A percentile compares a stretch with the other conserved stretches of the same genome.
phyloP scores from a whole-genome alignment of 306 rosid genomes.

The Abrus pulchellus region DNA sequence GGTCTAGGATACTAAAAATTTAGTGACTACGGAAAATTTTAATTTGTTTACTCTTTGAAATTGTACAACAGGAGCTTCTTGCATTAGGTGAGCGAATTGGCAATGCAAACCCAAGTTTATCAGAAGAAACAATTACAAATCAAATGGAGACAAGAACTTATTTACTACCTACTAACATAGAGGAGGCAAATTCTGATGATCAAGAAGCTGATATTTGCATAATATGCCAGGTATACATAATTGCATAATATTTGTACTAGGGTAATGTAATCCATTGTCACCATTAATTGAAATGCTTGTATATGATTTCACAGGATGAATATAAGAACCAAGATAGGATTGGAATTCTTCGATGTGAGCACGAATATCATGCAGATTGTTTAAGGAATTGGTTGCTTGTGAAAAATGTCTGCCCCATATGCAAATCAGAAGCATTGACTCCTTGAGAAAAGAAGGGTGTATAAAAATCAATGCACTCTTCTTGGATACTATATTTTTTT shows the following conservation, averaged over 20 bases:
- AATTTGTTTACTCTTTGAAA: constrained; percentile 19
- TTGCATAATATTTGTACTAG: background rate
- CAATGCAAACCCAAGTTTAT: constrained; percentile 67
- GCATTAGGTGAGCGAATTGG: constrained; percentile 84
- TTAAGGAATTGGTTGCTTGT: constrained; percentile 79
- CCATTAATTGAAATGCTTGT: constrained; percentile 15
- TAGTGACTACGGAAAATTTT: background rate
- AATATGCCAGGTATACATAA: constrained; percentile 70
- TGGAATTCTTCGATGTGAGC: constrained; percentile 82
- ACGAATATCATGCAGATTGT: constrained; percentile 84
- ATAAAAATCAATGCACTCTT: background rate
- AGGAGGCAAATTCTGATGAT: constrained; percentile 55
- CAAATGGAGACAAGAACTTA: constrained; percentile 62
- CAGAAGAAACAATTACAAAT: constrained; percentile 63
- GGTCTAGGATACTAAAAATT: background rate
- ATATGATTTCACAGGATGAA: constrained; percentile 63
- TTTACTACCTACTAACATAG: constrained; percentile 59
- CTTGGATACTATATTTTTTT: too few species aligned
- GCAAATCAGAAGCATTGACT: constrained; percentile 85
- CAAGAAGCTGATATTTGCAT: constrained; percentile 65
- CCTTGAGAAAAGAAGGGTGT: constrained; percentile 47
- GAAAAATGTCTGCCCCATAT: constrained; percentile 93
- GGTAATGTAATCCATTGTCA: background rate
- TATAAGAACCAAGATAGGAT: constrained; percentile 71
- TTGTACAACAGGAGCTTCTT: constrained; percentile 75